These are phyloP conservation scores for Suzukiozyma palmioleophila DNA, from an alignment of 1,139 yeast genomes.

Conservation along the genomic window DNA sequence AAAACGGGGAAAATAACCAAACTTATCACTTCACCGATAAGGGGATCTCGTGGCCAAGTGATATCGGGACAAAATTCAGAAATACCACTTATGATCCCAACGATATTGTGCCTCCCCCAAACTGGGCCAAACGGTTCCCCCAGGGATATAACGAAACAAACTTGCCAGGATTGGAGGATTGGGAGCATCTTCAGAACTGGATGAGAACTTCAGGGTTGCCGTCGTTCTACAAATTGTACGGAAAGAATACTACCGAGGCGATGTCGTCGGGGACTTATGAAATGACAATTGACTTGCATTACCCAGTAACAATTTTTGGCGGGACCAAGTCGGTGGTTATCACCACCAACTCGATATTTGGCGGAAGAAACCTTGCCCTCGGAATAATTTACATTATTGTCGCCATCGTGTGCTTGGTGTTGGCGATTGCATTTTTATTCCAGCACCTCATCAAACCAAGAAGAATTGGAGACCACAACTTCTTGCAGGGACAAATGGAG, in stretches of 20 bases:
- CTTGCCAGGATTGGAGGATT: conserved; percentile 57
- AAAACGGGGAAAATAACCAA: conserved; percentile 34
- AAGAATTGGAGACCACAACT: conserved; percentile 43
- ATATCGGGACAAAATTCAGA: conserved; percentile 65
- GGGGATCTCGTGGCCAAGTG: conserved; percentile 87
- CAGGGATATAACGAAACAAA: conserved; percentile 82
- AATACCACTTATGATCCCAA: conserved; percentile 66
- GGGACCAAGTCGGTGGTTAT: conserved; percentile 67
- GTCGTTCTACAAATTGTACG: conserved; percentile 61
- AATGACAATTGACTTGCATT: conserved; percentile 56
- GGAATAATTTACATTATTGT: conserved; percentile 67
- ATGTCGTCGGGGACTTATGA: conserved; percentile 57
- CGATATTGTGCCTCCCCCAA: conserved; percentile 92
- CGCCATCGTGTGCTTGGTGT: conserved; percentile 48
- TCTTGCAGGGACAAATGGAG: conserved; percentile 23
- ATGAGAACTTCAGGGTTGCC: conserved; percentile 83
- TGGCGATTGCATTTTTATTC: conserved; percentile 42
- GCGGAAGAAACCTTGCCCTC: conserved; percentile 65
- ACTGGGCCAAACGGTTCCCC: conserved; percentile 84
- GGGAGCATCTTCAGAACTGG: conserved; percentile 64
- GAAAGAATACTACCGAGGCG: conserved; percentile 47
- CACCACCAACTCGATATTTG: conserved; percentile 63
- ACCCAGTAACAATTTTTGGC: conserved; percentile 65
- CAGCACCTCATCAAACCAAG: conserved; percentile 48
- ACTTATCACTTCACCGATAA: conserved; percentile 61